A percentile compares a stretch with the other conserved stretches of the same genome.
Conservation (phyloP, 2,329 filamentous ascomycete species). For the Diaporthe sp. region DNA sequence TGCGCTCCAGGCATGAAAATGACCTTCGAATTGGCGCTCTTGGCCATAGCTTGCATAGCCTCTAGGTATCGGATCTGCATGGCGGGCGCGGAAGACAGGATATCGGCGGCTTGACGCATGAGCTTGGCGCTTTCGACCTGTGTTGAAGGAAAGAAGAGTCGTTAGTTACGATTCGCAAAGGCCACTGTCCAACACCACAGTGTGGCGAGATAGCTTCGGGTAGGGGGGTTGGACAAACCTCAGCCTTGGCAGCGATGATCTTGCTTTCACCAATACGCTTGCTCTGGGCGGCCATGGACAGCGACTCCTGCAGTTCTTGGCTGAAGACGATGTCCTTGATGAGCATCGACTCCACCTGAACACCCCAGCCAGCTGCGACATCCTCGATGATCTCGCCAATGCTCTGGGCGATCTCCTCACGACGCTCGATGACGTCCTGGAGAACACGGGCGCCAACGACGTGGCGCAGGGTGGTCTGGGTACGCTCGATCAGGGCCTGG, state of each 20-base stretch:
- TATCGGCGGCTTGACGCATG: slow-evolving; percentile 94
- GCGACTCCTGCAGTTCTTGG: slow-evolving; percentile 92
- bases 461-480: slow-evolving; percentile 96
- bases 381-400: slow-evolving; percentile 99
- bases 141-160: too few relatives aligned
- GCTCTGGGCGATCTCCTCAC: slow-evolving; percentile 94
- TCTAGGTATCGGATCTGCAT: slow-evolving; percentile 99
- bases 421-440: slow-evolving; percentile 98
- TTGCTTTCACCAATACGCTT: slow-evolving; percentile 99
- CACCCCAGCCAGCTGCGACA: slow-evolving; percentile 93
- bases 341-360: slow-evolving; percentile 97
- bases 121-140: slow-evolving; percentile 93
- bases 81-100: slow-evolving; percentile 89
- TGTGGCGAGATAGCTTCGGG: too few relatives aligned
- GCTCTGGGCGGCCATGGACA: slow-evolving; percentile 98
- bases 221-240: slow-evolving; percentile 59
- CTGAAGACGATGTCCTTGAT: slow-evolving; percentile 99
- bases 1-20: slow-evolving; percentile 81
- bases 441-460: slow-evolving; percentile 95
- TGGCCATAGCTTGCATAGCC: slow-evolving; percentile 99
- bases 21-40: slow-evolving; percentile 88
- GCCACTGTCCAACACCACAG: not conserved
- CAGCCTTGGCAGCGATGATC: slow-evolving; percentile 96
- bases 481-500: slow-evolving; percentile 97
- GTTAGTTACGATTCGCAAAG: too few relatives aligned